These are phyloP conservation scores for Leucaena leucocephala DNA, from an alignment of 306 rosid species.

Conservation along the genomic window DNA sequence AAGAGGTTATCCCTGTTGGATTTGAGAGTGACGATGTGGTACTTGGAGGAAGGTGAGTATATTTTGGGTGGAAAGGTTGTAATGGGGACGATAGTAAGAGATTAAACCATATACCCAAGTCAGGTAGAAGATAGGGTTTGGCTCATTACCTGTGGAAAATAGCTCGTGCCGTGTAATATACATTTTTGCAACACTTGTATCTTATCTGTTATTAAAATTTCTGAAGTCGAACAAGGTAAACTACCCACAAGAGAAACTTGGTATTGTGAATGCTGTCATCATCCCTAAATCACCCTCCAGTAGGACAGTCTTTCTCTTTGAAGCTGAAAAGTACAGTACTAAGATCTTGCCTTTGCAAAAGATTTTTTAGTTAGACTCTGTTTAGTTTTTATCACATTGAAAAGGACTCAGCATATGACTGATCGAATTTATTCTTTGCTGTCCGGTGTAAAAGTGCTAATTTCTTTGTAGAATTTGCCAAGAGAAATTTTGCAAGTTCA, in stretches of 20 bases:
- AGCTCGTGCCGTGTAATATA: constrained; percentile 37
- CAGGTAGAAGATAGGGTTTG: constrained; percentile 72
- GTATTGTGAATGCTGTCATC: constrained; percentile 19
- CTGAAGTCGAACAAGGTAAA: not conserved
- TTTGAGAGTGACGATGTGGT: constrained; percentile 81
- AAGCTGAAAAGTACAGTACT: constrained; percentile 13
- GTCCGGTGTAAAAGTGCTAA: not conserved
- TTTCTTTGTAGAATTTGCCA: constrained; percentile 5
- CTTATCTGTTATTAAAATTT: constrained; percentile 28
- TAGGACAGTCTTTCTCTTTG: constrained; percentile 5
- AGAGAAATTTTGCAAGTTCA: constrained; percentile 12
- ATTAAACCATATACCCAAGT: constrained; percentile 58
- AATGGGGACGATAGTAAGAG: constrained; percentile 52
- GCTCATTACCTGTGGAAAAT: not conserved
- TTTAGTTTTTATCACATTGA: not conserved
- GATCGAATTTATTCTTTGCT: constrained; percentile 22
- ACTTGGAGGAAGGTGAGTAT: constrained; percentile 66
- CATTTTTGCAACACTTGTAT: constrained; percentile 56
- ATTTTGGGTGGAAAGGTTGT: constrained; percentile 70
- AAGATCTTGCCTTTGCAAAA: constrained; percentile 26
- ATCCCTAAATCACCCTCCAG: constrained; percentile 17
- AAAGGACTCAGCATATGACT: constrained; percentile 19
- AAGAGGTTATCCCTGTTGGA: constrained; percentile 53
- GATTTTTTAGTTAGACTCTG: constrained; percentile 2
- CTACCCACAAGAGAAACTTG: not conserved